Evolutionary conservation across 2,329 filamentous ascomycete species (phyloP).

Genomic region (Elsinoe fawcettii): DNA sequence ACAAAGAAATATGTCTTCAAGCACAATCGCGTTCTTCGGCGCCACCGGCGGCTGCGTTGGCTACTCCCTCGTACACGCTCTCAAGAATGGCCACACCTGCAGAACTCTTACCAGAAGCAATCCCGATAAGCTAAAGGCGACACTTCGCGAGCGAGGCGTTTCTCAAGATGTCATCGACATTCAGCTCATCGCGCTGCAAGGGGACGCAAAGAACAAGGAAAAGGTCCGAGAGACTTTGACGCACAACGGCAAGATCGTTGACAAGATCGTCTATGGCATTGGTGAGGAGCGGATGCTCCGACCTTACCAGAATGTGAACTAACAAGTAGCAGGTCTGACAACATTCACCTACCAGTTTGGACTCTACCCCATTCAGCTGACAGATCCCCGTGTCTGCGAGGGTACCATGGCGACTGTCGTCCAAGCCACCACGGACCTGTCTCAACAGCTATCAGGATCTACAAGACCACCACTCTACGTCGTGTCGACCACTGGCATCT

Average conservation of each 20-base stretch:
- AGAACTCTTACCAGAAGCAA: conserved; percentile 42
- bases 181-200: conserved; percentile 42
- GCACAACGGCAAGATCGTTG: conserved; percentile 28
- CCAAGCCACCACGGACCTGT: conserved; percentile 23
- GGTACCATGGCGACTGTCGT: conserved; percentile 28
- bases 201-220: conserved; percentile 38
- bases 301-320: background rate
- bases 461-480: conserved; percentile 28
- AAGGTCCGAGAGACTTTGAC: conserved; percentile 35
- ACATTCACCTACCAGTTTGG: conserved; percentile 11
- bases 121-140: conserved; percentile 40
- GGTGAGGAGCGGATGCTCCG: conserved; percentile 29
- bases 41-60: conserved; percentile 44
- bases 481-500: conserved; percentile 35
- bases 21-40: conserved; percentile 45
- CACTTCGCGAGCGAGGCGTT: conserved; percentile 37
- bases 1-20: conserved; percentile 12
- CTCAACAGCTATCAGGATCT: conserved; percentile 16
- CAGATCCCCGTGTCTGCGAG: conserved; percentile 31
- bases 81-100: conserved; percentile 39
- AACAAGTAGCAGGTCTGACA: conserved; percentile 14
- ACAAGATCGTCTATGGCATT: conserved; percentile 42
- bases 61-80: conserved; percentile 36
- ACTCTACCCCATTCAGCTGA: conserved; percentile 27
- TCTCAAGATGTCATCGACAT: conserved; percentile 28